Base-by-base conservation (phyloP, 768 basidiomycete species). In the Serendipita sp. region DNA sequence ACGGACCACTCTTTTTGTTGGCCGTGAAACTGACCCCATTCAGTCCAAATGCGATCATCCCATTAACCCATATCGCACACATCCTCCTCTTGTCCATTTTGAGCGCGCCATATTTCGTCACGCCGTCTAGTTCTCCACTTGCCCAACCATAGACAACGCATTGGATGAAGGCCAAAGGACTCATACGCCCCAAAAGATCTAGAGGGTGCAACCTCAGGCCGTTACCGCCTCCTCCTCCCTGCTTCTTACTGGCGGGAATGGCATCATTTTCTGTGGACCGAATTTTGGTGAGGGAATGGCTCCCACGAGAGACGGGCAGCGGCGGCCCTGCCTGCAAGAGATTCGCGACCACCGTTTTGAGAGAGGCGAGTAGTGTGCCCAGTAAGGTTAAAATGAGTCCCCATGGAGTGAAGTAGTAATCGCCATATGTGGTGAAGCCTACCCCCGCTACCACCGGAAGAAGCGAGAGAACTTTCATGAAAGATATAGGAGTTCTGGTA, bases 21-120 rank as follows among this genome's bases (percentile, higher is more conserved):
- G 96, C 90, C 44, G 88, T 89, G 71, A 99, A 96, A 72, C 87
- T 90, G 64, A 96, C 89, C 2, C 97, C 83, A 69, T 98, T 99
- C 62, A 99, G 77, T 13, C 84, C 87, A 70, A 96, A 97, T 2
- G 96, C 96, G 69, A 98, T 83, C 13, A 78, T 71, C 0, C 93
- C 95, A 69, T 98, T 99, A 40, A 87, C 69, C 3, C 83, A 67
- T 50, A 98, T 73, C 3, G 84, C 81, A 1, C 79, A 65, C 1
- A 80, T 74, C 65, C 79, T 81, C 62, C 70, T 68, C 31, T 67
- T 66, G 40, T 73, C 73, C 76, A 77, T 76, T 69, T 80, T 77
- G 36, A 71, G 75, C 23, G 73, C 72, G 48, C 77, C 77, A 70
- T 77, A 83, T 55, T 70, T 72, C 31, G 77, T 74, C 18, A 91